phyloP scores from a whole-genome alignment of 2,329 filamentous ascomycete species.

The Zymoseptoria tritici region DNA sequence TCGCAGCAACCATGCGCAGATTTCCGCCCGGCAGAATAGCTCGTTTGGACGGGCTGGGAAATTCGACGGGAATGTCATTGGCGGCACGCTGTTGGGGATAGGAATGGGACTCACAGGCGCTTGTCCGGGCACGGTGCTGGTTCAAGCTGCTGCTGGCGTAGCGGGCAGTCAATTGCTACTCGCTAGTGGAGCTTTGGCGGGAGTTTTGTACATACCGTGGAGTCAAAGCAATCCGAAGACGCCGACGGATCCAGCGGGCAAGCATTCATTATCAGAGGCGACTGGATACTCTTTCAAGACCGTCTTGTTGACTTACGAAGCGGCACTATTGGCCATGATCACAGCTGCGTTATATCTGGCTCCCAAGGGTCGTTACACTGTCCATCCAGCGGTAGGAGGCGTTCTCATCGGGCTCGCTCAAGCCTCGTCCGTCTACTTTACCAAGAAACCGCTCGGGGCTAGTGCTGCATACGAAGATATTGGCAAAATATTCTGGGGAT shows the following conservation, averaged over 20 bases:
- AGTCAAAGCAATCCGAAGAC: background rate
- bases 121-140: slow-evolving; percentile 58
- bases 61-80: slow-evolving; percentile 48
- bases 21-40: background rate
- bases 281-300: background rate
- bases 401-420: background rate
- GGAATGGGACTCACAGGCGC: slow-evolving; percentile 61
- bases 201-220: background rate
- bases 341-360: background rate
- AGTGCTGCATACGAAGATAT: background rate
- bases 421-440: background rate
- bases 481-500: background rate
- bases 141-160: slow-evolving; percentile 51
- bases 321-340: background rate
- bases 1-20: background rate
- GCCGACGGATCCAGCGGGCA: background rate
- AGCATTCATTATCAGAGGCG: background rate
- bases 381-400: background rate
- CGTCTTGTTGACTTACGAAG: background rate
- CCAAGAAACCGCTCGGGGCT: background rate
- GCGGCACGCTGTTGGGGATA: slow-evolving; percentile 54
- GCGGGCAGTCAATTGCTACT: slow-evolving; percentile 7
- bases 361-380: background rate
- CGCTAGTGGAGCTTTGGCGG: background rate
- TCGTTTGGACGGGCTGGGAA: background rate